Conservation (phyloP, 495 filamentous ascomycete species). For the Daldinia loculata region DNA sequence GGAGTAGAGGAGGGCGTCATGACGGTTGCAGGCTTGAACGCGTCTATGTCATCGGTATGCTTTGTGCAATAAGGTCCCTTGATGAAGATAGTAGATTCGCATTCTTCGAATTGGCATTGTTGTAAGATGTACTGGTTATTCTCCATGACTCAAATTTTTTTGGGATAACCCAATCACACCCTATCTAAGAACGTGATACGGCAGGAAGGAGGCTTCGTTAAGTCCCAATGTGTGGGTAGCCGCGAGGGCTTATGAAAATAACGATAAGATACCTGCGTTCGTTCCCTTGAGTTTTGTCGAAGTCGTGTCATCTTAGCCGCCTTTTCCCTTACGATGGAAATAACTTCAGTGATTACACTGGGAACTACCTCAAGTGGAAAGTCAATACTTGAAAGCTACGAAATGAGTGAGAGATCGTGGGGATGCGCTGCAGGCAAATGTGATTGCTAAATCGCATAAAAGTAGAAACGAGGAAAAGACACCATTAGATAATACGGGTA, state of each 20-base stretch:
- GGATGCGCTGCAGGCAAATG: neutral
- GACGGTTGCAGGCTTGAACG: neutral
- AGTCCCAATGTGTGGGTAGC: conserved; percentile 20
- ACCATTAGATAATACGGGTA: neutral
- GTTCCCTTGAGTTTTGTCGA: conserved; percentile 22
- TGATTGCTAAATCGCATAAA: neutral
- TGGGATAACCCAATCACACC: conserved; percentile 7
- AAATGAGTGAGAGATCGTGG: neutral
- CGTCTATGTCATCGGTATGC: conserved; percentile 4
- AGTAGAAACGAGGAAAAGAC: neutral
- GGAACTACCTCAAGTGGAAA: conserved; percentile 8
- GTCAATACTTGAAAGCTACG: conserved; percentile 7
- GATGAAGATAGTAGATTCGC: conserved; percentile 25
- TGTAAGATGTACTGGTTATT: conserved; percentile 8
- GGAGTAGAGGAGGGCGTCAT: neutral
- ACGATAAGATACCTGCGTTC: conserved; percentile 15
- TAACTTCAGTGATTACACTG: conserved; percentile 20
- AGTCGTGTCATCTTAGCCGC: conserved; percentile 38
- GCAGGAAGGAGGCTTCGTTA: conserved; percentile 21
- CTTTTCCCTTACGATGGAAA: conserved; percentile 24
- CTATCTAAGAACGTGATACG: neutral
- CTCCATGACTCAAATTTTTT: conserved; percentile 23
- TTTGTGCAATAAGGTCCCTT: conserved; percentile 27
- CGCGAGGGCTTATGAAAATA: conserved; percentile 19
- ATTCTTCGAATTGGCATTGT: conserved; percentile 34